Base-by-base conservation (phyloP, 176 grass and related monocot species). In the Pontederia paniculata region DNA sequence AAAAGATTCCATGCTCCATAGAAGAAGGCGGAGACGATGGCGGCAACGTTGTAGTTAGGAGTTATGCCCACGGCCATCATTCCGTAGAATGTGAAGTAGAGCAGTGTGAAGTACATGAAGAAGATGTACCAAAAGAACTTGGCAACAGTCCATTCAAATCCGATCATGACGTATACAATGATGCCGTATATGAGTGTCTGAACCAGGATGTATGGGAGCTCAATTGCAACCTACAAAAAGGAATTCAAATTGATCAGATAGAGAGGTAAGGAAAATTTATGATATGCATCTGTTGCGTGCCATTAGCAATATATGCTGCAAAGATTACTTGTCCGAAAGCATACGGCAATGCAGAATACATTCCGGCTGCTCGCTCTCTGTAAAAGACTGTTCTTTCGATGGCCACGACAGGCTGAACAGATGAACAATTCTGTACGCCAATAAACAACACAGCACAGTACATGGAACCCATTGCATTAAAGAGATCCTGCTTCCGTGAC, bases 381-480 rank as follows among this genome's bases (percentile, higher is more conserved):
- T 94, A 94, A 58, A 88, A 94, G 45, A 94, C 88, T 0, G 77
- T 78, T 19, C 88, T 76, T 73, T 94, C 88, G 41, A 94, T 66
- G 21, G 80, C 75, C 28, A 88, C 83, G 37, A 94, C 80, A 42
- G 88, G 83, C 69, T 81, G 83, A 70, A 94, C 73, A 8, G 83
- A 75, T 9, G 80, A 18, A 12, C 76, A 77, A 55, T 94, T 88
- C 23, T 80, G 76, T 17, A 94, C 66, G 12, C 88, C 88, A 58
- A 94, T 80, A 44, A 94, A 94, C 42, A 94, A 44, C 28, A 86
- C 83, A 13, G 88, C 72, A 45, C 83, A 74, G 23, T 94, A 94
- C 88, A 94, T 88, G 15, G 88, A 94, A 54, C 83, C 83, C 80
- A 94, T 94, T 11, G 88, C 88, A 72, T 94, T 94, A 37, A 88